phyloP scores from a whole-genome alignment of 2,329 filamentous ascomycete genomes.

The Colletotrichum lentis region DNA sequence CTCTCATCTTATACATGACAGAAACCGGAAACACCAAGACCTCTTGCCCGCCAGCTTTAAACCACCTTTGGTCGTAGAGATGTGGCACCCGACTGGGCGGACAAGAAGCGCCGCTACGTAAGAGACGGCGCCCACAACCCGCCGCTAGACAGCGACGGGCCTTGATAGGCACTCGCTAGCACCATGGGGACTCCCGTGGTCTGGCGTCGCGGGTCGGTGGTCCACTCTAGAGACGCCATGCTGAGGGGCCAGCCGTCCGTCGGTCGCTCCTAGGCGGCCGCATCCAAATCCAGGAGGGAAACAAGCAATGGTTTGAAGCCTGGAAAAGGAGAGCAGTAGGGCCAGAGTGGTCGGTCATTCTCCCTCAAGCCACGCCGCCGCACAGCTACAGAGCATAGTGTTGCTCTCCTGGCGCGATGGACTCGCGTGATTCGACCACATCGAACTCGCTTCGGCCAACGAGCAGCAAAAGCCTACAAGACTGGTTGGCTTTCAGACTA shows the following conservation, averaged over 20 bases:
- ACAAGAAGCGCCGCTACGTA: not conserved
- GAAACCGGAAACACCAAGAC: not conserved
- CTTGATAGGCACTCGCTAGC: not conserved
- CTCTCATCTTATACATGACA: not conserved
- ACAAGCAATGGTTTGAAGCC: not conserved
- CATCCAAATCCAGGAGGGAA: not conserved
- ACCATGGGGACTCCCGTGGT: not conserved
- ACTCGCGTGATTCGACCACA: not conserved
- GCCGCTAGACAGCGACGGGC: slow-evolving; percentile 2
- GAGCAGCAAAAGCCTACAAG: not conserved
- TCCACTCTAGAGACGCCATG: not conserved
- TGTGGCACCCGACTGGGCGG: not conserved
- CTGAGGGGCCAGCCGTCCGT: not conserved
- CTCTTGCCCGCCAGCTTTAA: not conserved
- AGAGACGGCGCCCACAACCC: not conserved
- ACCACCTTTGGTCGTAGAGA: not conserved
- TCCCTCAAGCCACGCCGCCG: slow-evolving; percentile 28
- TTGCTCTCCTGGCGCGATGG: not conserved
- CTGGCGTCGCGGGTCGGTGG: not conserved
- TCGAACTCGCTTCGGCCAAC: not conserved
- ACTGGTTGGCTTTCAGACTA: not conserved
- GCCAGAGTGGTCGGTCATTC: not conserved
- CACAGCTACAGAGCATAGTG: slow-evolving; percentile 4
- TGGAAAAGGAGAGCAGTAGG: not conserved
- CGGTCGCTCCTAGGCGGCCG: not conserved